Conservation (phyloP, 106 monocot species). For the Triglochin maritima region DNA sequence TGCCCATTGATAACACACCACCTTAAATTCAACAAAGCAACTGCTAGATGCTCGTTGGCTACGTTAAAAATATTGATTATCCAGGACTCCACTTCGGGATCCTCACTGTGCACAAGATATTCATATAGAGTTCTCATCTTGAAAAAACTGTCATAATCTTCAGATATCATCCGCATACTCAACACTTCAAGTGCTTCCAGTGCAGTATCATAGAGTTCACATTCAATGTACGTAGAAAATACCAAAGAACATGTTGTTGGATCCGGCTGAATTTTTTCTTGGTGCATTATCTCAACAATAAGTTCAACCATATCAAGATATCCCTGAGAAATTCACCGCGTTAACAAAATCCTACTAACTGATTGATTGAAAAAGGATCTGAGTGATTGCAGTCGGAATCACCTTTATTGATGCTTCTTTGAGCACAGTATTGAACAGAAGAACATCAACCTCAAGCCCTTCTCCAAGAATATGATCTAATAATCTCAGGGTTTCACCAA, state of each 20-base stretch:
- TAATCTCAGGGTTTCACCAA: slow-evolving; percentile 37
- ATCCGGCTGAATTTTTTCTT: slow-evolving; percentile 58
- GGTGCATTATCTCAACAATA: slow-evolving; percentile 50
- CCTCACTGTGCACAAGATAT: slow-evolving; percentile 56
- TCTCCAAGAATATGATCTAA: slow-evolving; percentile 29
- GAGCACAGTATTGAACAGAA: slow-evolving; percentile 66
- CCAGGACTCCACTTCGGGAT: slow-evolving; percentile 46
- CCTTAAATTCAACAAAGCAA: slow-evolving; percentile 63
- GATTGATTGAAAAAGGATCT: not conserved
- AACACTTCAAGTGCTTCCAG: slow-evolving; percentile 79
- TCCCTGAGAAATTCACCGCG: slow-evolving; percentile 27
- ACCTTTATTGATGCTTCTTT: slow-evolving; percentile 57
- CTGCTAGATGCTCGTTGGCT: slow-evolving; percentile 45
- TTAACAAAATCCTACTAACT: not conserved
- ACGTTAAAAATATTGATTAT: slow-evolving; percentile 44
- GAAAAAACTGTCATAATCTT: slow-evolving; percentile 29
- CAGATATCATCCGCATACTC: slow-evolving; percentile 84
- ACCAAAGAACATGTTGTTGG: slow-evolving; percentile 56
- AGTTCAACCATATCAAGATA: slow-evolving; percentile 54
- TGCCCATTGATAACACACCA: slow-evolving; percentile 44
- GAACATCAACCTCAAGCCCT: slow-evolving; percentile 47
- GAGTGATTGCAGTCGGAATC: not conserved
- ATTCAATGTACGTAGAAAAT: slow-evolving; percentile 44
- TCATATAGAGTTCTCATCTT: slow-evolving; percentile 37
- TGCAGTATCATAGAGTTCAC: slow-evolving; percentile 46